A percentile compares a stretch with the other conserved stretches of the same genome.
These are phyloP conservation scores for Komagataella kurtzmanii DNA, from an alignment of 805 yeast species.

Conservation along the genomic window DNA sequence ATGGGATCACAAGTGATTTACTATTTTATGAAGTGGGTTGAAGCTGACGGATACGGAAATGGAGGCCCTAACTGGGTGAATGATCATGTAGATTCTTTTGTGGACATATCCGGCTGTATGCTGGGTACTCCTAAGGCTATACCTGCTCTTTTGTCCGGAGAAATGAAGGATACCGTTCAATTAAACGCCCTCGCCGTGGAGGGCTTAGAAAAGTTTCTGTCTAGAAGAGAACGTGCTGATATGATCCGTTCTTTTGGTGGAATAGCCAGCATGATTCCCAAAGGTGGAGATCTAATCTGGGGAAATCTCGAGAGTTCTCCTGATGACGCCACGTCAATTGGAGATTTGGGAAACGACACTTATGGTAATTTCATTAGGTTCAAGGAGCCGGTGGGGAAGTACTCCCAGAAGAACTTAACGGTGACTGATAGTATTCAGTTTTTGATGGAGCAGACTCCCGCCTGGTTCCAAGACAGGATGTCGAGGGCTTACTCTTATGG, in stretches of 20 bases:
- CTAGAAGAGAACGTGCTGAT: slow-evolving; percentile 78
- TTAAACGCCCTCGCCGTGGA: slow-evolving; percentile 85
- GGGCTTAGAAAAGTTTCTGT: slow-evolving; percentile 88
- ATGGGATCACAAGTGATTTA: slow-evolving; percentile 91
- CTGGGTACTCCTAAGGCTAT: slow-evolving; percentile 93
- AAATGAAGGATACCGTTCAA: slow-evolving; percentile 96
- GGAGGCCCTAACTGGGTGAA: slow-evolving; percentile 91
- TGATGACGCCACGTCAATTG: slow-evolving; percentile 38
- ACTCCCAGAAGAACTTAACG: slow-evolving; percentile 42
- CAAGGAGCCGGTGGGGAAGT: slow-evolving; percentile 26
- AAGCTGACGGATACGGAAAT: slow-evolving; percentile 74
- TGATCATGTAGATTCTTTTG: slow-evolving; percentile 63
- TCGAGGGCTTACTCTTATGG: slow-evolving; percentile 71
- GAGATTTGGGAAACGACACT: slow-evolving; percentile 16
- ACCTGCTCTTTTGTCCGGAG: slow-evolving; percentile 89
- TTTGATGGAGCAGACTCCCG: slow-evolving; percentile 52
- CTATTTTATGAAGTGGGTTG: slow-evolving; percentile 93
- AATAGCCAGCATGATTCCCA: slow-evolving; percentile 88
- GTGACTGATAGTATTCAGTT: slow-evolving; percentile 55
- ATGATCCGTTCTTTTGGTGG: slow-evolving; percentile 88
- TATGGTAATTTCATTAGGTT: slow-evolving; percentile 70
- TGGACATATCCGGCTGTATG: slow-evolving; percentile 82
- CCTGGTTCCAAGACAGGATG: slow-evolving; percentile 60
- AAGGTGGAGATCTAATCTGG: slow-evolving; percentile 89
- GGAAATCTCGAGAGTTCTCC: slow-evolving; percentile 61